Base-by-base conservation (phyloP, 2,329 filamentous ascomycete species). In the Penicillium capsulatum region DNA sequence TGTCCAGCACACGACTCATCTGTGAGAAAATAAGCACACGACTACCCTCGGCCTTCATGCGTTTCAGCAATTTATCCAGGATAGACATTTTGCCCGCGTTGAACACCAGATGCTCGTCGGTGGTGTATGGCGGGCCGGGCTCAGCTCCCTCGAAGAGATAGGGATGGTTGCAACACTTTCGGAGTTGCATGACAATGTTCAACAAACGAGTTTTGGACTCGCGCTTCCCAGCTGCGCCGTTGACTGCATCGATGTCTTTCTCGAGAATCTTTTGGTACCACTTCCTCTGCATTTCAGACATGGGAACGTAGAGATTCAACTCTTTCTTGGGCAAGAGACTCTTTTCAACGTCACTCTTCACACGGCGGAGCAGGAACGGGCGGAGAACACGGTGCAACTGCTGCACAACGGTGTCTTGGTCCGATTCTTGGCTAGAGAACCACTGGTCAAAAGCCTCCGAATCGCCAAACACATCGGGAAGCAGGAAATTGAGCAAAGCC, bases 231-330 rank as follows among this genome's bases (percentile, higher is more conserved):
- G 85, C 88, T 19, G 91, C 92, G 45, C 92, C 92, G 54, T 98
- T 98, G 57, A 98, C 91, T 10, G 92, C 92, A 65, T 98, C 92
- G 47, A 98, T 98, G 59, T 98, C 92, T 69, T 97, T 98, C 60
- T 98, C 92, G 3, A 98, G 73, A 54, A 98, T 98, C 71, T 96
- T 97, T 66, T 95, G 86, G 62, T 98, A 98, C 91, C 92, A 98
- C 61, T 92, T 94, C 53, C 96, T 80, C 65, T 98, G 92, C 92
- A 98, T 98, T 42, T 96, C 90, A 1, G 92, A 90, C 91, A 98
- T 96, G 52, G 91, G 92, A 51, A 98, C 84, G 61, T 97, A 98
- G 17, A 98, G 69, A 51, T 98, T 98, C 59, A 97, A 73, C 65
- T 98, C 92, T 66, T 97, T 96, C 75, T 98, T 98, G 2, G 92